Evolutionary conservation across 495 filamentous ascomycete genomes (phyloP).

Genomic region (Tuber aestivum): DNA sequence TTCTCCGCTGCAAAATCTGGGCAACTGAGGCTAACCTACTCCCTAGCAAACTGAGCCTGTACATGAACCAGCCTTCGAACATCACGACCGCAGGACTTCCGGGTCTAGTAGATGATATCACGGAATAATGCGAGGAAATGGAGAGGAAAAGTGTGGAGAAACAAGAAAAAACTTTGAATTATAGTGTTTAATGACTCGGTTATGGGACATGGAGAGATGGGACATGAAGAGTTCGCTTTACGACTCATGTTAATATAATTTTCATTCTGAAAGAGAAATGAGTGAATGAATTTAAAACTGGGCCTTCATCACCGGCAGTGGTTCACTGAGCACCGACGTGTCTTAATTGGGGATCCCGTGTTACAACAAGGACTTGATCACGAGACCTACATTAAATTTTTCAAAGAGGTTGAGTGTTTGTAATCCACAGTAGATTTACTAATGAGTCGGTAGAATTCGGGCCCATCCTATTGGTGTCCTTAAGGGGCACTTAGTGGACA

Average conservation of each 20-base stretch:
- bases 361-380: neutral
- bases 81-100: conserved; percentile 18
- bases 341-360: neutral
- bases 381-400: neutral
- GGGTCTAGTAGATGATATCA: neutral
- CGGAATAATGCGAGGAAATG: neutral
- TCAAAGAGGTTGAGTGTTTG: neutral
- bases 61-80: conserved; percentile 28
- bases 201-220: neutral
- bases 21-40: neutral
- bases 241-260: neutral
- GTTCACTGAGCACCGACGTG: neutral
- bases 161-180: too few species aligned
- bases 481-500: too few species aligned
- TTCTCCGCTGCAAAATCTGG: neutral
- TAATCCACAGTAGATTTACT: neutral
- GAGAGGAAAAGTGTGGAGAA: neutral
- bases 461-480: too few species aligned
- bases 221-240: neutral
- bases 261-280: neutral
- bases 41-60: conserved; percentile 36
- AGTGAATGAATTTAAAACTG: neutral
- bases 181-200: too few species aligned
- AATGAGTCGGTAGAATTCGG: neutral
- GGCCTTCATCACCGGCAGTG: neutral